Conservation (phyloP, 208 protist genomes). For the Trypanosoma caninum region DNA sequence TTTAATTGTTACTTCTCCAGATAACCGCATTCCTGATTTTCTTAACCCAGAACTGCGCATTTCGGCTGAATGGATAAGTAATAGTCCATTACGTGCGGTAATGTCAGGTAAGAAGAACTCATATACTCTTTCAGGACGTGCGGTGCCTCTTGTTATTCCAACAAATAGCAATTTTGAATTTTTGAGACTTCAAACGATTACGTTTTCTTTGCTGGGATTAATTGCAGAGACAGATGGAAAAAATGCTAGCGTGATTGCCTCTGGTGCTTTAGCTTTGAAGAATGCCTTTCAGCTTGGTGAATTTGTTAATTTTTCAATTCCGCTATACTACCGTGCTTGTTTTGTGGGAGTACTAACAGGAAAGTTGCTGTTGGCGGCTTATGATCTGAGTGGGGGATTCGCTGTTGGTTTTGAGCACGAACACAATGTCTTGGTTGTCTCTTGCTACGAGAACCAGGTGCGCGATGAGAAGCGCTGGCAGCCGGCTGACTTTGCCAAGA, state of each 20-base stretch:
- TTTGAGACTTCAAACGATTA: conserved; percentile 53
- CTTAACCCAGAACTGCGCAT: conserved; percentile 38
- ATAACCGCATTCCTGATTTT: conserved; percentile 29
- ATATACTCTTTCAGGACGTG: conserved; percentile 25
- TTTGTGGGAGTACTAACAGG: conserved; percentile 42
- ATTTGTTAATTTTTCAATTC: conserved; percentile 29
- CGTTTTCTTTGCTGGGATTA: conserved; percentile 45
- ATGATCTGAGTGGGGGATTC: conserved; percentile 47
- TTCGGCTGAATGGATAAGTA: conserved; percentile 40
- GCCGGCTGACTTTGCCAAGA: conserved; percentile 23
- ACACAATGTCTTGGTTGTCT: conserved; percentile 33
- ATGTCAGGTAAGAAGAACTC: conserved; percentile 20
- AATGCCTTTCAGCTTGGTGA: conserved; percentile 37
- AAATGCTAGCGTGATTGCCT: conserved; percentile 40
- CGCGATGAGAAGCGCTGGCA: conserved; percentile 31
- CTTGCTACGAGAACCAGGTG: conserved; percentile 63
- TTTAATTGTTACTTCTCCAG: conserved; percentile 28
- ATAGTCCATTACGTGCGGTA: conserved; percentile 26
- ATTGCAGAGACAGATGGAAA: conserved; percentile 19
- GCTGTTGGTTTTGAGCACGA: conserved; percentile 31
- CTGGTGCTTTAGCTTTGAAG: conserved; percentile 55
- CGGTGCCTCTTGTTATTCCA: conserved; percentile 36
- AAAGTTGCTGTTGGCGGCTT: conserved; percentile 32
- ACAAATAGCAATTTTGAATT: conserved; percentile 50
- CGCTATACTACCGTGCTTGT: conserved; percentile 54